phyloP scores from a whole-genome alignment of 306 rosid species.

The Ziziphus jujuba region DNA sequence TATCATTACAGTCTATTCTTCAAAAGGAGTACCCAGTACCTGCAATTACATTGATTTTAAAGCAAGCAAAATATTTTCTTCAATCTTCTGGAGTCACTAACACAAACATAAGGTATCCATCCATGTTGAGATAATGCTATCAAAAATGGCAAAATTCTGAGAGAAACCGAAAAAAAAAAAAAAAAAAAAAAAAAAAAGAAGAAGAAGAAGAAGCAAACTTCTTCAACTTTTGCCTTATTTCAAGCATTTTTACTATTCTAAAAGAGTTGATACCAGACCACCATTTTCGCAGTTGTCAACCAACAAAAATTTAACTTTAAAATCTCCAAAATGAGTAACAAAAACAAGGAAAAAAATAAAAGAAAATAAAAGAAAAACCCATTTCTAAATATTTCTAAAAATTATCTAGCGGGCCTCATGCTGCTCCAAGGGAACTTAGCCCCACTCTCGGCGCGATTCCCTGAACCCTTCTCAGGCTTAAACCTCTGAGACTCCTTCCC shows the following conservation, averaged over 20 bases:
- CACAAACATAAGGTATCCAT: neutral
- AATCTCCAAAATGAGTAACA: neutral
- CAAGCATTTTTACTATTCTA: too few species aligned
- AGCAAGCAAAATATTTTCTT: neutral
- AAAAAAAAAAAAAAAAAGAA: too few species aligned
- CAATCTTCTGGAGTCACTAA: neutral
- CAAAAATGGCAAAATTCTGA: neutral
- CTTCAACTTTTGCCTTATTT: too few species aligned
- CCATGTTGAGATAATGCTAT: neutral
- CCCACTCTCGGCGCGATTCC: slow-evolving; percentile 26
- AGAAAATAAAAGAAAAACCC: neutral
- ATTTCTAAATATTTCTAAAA: neutral
- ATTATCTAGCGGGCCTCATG: slow-evolving; percentile 49
- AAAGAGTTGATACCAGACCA: neutral
- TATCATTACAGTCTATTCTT: neutral
- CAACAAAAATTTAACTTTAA: slow-evolving; percentile 1
- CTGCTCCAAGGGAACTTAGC: slow-evolving; percentile 79
- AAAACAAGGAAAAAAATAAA: neutral
- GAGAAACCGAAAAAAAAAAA: too few species aligned
- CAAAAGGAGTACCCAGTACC: neutral
- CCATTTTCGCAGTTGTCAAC: neutral
- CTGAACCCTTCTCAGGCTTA: slow-evolving; percentile 18
- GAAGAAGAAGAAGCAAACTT: too few species aligned
- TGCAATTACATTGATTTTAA: neutral
- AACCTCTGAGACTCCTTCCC: slow-evolving; percentile 25